Evolutionary conservation across 257 asterid species (phyloP), one percentile per base, ranked within the genome.

Genomic region (Phtheirospermum japonicum): DNA sequence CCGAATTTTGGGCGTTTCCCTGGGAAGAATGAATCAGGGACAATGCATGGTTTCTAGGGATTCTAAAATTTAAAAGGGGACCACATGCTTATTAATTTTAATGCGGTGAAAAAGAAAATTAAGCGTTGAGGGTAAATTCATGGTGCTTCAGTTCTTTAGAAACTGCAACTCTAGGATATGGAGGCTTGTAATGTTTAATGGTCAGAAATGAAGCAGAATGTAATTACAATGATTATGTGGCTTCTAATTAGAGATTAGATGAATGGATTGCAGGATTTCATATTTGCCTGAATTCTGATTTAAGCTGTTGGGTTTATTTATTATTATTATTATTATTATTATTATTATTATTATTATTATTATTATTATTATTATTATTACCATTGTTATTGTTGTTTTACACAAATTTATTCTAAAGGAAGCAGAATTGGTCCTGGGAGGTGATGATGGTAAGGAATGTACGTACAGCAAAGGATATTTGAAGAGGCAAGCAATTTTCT

Each of bases 391-490:
- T 10, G 2, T 49, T 31, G 14, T 16, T 46, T 16, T 49, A 4
- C 67, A 9, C 48, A n/a, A 33, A 31, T 67, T 26, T 39, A n/a
- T 66, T 55, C 45, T 54, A 53, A 26, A 90, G 98, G 95, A 90
- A 74, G 96, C 91, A 1, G 95, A 85, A 80, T 70, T 90, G 85
- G 86, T 90, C 49, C 82, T 90, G 63, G 98, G 95, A 33, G 98
- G 98, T 33, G 97, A 90, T 73, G 96, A 90, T 65, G 98, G 98
- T 50, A 88, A 85, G 79, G 95, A 90, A 57, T 90, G 98, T 77
- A 90, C 98, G 30, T 85, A 88, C 40, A 62, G 63, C 37, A 83
- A 85, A 65, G 95, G 96, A 31, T 88, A 83, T 66, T 65, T 83
- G 72, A 90, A 88, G 82, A 82, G 96, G 77, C 98, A 88, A 65